These are phyloP conservation scores for Amanita rubescens DNA, from an alignment of 768 basidiomycete genomes.

Conservation along the genomic window DNA sequence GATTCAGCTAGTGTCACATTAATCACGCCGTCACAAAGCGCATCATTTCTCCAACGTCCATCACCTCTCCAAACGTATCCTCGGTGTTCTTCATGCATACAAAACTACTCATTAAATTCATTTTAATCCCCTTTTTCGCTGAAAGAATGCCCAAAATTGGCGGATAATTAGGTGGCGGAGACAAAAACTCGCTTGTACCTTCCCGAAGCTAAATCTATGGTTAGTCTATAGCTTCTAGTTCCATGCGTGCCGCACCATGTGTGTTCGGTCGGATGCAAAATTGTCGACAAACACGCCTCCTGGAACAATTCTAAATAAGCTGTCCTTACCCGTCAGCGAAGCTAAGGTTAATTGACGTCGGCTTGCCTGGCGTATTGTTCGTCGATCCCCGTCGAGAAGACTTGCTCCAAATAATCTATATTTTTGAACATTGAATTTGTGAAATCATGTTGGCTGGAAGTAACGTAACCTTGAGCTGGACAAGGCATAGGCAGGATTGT, in stretches of 20 bases:
- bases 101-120: constrained; percentile 13
- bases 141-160: constrained; percentile 10
- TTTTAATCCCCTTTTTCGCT: constrained; percentile 6
- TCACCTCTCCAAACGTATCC: constrained; percentile 11
- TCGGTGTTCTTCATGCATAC: constrained; percentile 10
- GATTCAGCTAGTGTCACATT: neutral
- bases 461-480: constrained; percentile 36
- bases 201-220: constrained; percentile 8
- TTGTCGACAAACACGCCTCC: constrained; percentile 41
- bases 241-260: constrained; percentile 60
- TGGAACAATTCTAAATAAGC: constrained; percentile 56
- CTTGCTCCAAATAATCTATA: constrained; percentile 38
- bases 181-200: constrained; percentile 27
- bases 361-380: constrained; percentile 37
- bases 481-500: constrained; percentile 45
- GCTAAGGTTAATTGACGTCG: neutral
- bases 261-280: constrained; percentile 71
- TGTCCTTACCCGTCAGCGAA: constrained; percentile 18
- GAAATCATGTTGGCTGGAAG: neutral
- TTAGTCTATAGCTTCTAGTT: constrained; percentile 51
- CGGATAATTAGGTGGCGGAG: constrained; percentile 13
- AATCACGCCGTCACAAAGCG: constrained; percentile 2
- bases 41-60: constrained; percentile 5
- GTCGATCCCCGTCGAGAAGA: constrained; percentile 33
- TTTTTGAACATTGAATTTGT: constrained; percentile 5